Evolutionary conservation across 1,139 yeast genomes (phyloP), one percentile per base, ranked within the genome.

Genomic region (Arxiozyma telluris): DNA sequence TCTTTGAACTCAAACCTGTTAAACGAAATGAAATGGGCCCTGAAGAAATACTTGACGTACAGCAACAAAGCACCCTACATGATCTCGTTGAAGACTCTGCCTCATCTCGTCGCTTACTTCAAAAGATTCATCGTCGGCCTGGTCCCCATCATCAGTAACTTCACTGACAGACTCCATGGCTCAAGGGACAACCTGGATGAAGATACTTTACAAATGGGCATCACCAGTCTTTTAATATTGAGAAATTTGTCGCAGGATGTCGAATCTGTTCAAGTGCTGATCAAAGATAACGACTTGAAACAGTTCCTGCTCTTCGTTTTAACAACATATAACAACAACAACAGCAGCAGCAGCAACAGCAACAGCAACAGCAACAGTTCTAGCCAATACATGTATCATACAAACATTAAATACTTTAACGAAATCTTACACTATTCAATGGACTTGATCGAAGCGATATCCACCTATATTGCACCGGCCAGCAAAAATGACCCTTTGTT

Each of bases 211-310:
- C 70, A 68, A 55, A 62, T 61, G 38, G 69, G 71, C 20, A 57
- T 68, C 45, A 68, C 61, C 27, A 56, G 64, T 50, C 52, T 69
- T 22, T 55, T 93, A 54, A 78, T 88, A 23, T 73, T 93, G 54
- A 77, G 98, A 63, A 93, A 93, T 68, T 73, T 88, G 54, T 79
- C 87, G 1, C 94, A 93, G 66, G 96, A 89, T 65, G 79, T 87
- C 18, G 84, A 79, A 47, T 87, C 89, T 63, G 95, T 96, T 46
- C 91, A 87, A 66, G 78, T 84, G 70, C 72, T 93, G 57, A 87
- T 94, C 0, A 78, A 81, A 59, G 73, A 78, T 53, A 72, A 69
- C 50, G 67, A 68, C 39, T 75, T 84, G 50, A 81, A 79, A 62
- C 76, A 76, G 54, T 74, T 74, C 49, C 59, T 69, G 1, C 57